Evolutionary conservation across 257 asterid species (phyloP), one percentile per base, ranked within the genome.

Genomic region (Solanum neorickii): DNA sequence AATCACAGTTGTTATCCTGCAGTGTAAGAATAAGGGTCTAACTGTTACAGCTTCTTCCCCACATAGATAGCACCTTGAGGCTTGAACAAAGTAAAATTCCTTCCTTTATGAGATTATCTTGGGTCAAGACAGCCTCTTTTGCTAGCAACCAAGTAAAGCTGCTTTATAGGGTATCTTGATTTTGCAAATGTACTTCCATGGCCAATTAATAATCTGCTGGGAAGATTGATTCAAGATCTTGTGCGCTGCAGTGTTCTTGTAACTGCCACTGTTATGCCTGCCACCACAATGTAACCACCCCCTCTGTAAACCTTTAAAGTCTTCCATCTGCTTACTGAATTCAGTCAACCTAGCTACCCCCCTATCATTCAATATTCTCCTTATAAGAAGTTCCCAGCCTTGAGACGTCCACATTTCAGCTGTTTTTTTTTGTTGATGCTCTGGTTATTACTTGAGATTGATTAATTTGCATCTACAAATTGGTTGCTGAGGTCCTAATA

Each of bases 371-470:
- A 74, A 74, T 25, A 23, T 39, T 74, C 52, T 74, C 82, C 52
- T 39, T 39, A 12, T 12, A 12, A 74, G 31, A 39, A 23, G 82
- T 39, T 74, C 82, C 52, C 33, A 39, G 52, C 52, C 27, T 39
- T 74, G 82, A 74, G 20, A 39, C 9, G 6, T 39, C 82, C 31
- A 39, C 31, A 39, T 74, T 74, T 74, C 20, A 12, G 33, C 52
- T 39, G 31, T 29, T 74, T 74, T 39, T 27, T 73, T 23, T 74
- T 23, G 29, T 74, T 74, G 82, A 39, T 39, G 33, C 82, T 74
- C 82, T 74, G 23, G 31, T 82, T 83, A 74, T 86, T 60, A 21
- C 86, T 41, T 83, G 76, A 90, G 31, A 77, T 84, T 88, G 76
- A 31, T 15, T 35, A 84, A 73, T 31, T 74, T 82, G 46, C 46